Evolutionary conservation across 164 flowering plant species (phyloP), one percentile per base, ranked within the genome.

Genomic region (Echeveria elegans): DNA sequence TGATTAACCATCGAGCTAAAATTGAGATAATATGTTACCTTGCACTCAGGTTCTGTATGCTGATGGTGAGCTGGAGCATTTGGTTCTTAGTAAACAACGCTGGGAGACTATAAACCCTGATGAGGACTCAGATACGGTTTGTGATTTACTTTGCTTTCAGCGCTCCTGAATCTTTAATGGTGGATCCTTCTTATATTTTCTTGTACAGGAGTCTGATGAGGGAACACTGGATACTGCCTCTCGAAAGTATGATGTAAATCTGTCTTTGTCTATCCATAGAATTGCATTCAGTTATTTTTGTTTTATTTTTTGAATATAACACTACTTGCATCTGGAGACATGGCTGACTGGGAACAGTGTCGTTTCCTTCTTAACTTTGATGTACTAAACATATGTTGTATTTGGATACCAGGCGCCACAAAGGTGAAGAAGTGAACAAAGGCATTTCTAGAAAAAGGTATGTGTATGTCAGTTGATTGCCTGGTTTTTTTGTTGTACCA

Each of bases 61-160:
- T 76, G 98, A 93, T 72, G 97, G 94, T 24, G 98, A 93, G 69
- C 62, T 64, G 67, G 98, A 93, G 73, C 67, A 56, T 34, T 69
- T 93, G 67, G 63, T 70, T 69, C 91, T 93, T 24, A 75, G 68
- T 43, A 74, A 71, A 64, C 83, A 93, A 72, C 68, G 23, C 52
- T 90, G 89, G 88, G 71, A 76, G 67, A 38, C 81, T 38, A 63
- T 90, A 48, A 69, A 48, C 30, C 80, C 64, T 32, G 81, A 73
- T 1, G 36, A 72, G 58, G 68, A 28, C 4, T 63, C 83, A 18
- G 78, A 72, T 62, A 77, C 23, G 88, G 93, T 88, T 61, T 37
- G 82, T 74, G 41, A 41, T 64, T 60, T 53, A 19, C 26, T 7
- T 6, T 8, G 23, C 58, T 41, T 9, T 45, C 4, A 24, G 34